A percentile compares a stretch with the other conserved stretches of the same genome.
Conservation (phyloP, 495 filamentous ascomycete genomes). For the Daldinia vernicosa region DNA sequence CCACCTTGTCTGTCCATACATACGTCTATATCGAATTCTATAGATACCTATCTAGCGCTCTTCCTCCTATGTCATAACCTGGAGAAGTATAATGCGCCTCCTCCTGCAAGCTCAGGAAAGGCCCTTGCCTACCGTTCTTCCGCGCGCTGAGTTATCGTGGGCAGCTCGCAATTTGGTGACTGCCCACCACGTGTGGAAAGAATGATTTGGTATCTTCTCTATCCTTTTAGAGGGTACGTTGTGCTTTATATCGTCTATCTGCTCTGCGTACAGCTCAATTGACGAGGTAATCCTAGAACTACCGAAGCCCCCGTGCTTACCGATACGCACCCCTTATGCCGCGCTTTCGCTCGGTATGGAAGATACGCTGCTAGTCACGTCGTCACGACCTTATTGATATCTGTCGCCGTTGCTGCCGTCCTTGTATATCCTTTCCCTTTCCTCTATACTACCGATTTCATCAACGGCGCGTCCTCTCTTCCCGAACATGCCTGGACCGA, state of each 20-base stretch:
- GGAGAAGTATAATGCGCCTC: conserved; percentile 41
- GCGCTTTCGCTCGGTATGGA: conserved; percentile 69
- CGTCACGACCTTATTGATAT: conserved; percentile 69
- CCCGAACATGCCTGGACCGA: conserved; percentile 82
- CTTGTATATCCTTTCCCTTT: conserved; percentile 74
- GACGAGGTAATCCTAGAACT: conserved; percentile 55
- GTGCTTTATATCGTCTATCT: neutral
- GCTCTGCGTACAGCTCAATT: conserved; percentile 26
- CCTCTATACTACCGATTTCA: conserved; percentile 69
- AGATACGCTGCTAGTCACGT: conserved; percentile 71
- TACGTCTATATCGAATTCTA: conserved; percentile 8
- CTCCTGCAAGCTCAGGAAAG: conserved; percentile 39
- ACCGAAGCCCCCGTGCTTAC: conserved; percentile 69
- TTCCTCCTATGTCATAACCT: conserved; percentile 20
- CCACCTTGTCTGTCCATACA: conserved; percentile 8
- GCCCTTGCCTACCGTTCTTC: conserved; percentile 38
- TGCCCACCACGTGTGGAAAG: conserved; percentile 34
- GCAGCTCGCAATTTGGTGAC: conserved; percentile 28
- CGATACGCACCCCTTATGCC: conserved; percentile 67
- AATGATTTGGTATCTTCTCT: conserved; percentile 71
- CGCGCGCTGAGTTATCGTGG: conserved; percentile 35
- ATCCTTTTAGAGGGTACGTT: conserved; percentile 66
- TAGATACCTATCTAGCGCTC: neutral
- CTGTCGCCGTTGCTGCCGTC: conserved; percentile 66
- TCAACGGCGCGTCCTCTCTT: conserved; percentile 66